Conservation (phyloP, 2,329 filamentous ascomycete species). For the Alternaria alternata region DNA sequence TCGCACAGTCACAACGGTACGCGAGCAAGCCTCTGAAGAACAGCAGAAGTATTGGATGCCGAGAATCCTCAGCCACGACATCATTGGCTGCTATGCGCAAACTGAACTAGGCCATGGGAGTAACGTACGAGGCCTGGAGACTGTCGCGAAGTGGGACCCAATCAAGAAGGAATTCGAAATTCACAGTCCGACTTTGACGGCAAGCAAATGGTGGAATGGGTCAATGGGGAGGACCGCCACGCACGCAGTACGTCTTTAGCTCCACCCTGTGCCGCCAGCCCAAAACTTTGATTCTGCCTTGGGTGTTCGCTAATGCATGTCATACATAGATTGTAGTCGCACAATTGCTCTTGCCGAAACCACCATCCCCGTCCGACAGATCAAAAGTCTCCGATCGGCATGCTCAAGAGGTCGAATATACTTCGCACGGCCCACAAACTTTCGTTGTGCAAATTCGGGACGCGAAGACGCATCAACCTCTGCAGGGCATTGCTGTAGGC, state of each 20-base stretch:
- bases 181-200: slow-evolving; percentile 61
- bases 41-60: slow-evolving; percentile 61
- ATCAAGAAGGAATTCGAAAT: slow-evolving; percentile 58
- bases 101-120: slow-evolving; percentile 63
- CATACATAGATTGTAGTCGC: slow-evolving; percentile 58
- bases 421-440: slow-evolving; percentile 60
- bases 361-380: neutral
- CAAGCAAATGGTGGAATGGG: slow-evolving; percentile 66
- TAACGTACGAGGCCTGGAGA: slow-evolving; percentile 61
- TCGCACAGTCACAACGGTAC: slow-evolving; percentile 54
- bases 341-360: slow-evolving; percentile 56
- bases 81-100: slow-evolving; percentile 62
- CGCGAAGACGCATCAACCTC: slow-evolving; percentile 57
- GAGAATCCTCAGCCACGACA: slow-evolving; percentile 58
- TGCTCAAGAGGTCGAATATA: slow-evolving; percentile 35
- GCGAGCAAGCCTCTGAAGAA: slow-evolving; percentile 59
- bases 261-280: slow-evolving; percentile 3
- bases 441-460: slow-evolving; percentile 63
- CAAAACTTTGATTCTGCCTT: slow-evolving; percentile 18
- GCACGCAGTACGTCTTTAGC: slow-evolving; percentile 51
- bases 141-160: slow-evolving; percentile 58
- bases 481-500: slow-evolving; percentile 60
- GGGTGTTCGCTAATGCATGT: slow-evolving; percentile 15
- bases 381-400: slow-evolving; percentile 23
- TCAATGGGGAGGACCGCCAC: slow-evolving; percentile 63